Conservation (phyloP, 208 protist species). For the Trypanosoma cruzi region DNA sequence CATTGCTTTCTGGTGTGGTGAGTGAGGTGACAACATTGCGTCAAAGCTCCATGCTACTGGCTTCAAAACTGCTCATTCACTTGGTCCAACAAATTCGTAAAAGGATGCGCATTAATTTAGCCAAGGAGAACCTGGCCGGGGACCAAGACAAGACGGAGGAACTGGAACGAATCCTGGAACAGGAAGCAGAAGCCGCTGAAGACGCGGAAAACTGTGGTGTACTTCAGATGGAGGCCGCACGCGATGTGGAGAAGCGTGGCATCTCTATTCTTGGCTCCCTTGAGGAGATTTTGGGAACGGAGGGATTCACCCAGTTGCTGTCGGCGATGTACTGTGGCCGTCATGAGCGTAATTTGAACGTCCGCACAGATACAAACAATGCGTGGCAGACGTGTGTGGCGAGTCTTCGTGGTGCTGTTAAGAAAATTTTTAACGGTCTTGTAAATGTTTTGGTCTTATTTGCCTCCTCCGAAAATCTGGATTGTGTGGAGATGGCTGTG, state of each 20-base stretch:
- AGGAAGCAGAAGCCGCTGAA: slow-evolving; percentile 15
- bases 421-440: slow-evolving; percentile 89
- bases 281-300: slow-evolving; percentile 80
- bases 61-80: slow-evolving; percentile 89
- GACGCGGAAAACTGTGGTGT: slow-evolving; percentile 30
- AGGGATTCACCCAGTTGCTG: slow-evolving; percentile 70
- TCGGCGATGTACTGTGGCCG: slow-evolving; percentile 86
- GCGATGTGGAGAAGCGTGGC: slow-evolving; percentile 86
- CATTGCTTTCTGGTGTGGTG: slow-evolving; percentile 77
- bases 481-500: slow-evolving; percentile 82
- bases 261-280: slow-evolving; percentile 83
- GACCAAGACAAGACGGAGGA: slow-evolving; percentile 36
- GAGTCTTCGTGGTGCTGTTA: slow-evolving; percentile 80
- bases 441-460: slow-evolving; percentile 76
- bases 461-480: slow-evolving; percentile 70
- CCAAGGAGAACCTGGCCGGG: slow-evolving; percentile 27
- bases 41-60: slow-evolving; percentile 89
- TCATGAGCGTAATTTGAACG: slow-evolving; percentile 77
- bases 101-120: slow-evolving; percentile 81
- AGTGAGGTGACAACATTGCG: slow-evolving; percentile 87
- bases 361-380: slow-evolving; percentile 81
- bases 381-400: slow-evolving; percentile 92
- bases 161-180: slow-evolving; percentile 21
- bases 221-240: slow-evolving; percentile 79
- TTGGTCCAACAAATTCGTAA: slow-evolving; percentile 86